Evolutionary conservation across 345 rosid species (phyloP).

Genomic region (Citrus australasica): DNA sequence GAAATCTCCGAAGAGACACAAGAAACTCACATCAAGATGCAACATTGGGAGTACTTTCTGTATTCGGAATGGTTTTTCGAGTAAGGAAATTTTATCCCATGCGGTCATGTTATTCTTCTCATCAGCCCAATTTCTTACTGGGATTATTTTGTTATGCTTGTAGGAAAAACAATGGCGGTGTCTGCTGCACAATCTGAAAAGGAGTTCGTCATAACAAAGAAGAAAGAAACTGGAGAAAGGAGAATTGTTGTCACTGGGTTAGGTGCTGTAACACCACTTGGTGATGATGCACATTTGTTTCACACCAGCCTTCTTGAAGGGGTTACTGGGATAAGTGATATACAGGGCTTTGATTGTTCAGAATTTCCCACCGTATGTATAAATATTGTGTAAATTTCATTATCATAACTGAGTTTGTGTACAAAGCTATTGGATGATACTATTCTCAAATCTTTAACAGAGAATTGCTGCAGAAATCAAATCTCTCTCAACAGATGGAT

Average conservation of each 20-base stretch:
- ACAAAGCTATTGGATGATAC: too few species aligned
- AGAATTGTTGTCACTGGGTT: constrained; percentile 57
- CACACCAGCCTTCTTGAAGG: constrained; percentile 53
- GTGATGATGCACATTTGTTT: constrained; percentile 42
- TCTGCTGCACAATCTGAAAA: constrained; percentile 37
- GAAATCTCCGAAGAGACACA: too few species aligned
- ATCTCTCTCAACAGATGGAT: constrained; percentile 47
- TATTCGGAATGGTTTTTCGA: too few species aligned
- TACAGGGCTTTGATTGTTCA: constrained; percentile 53
- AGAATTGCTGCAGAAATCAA: constrained; percentile 66
- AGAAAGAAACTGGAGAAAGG: constrained; percentile 15
- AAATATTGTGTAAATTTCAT: not conserved
- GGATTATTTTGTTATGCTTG: not conserved
- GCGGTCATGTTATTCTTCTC: too few species aligned
- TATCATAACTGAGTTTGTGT: not conserved
- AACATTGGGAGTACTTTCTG: too few species aligned
- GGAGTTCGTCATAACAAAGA: constrained; percentile 5
- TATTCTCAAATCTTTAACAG: constrained; percentile 5
- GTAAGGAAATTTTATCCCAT: too few species aligned
- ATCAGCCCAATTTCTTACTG: too few species aligned
- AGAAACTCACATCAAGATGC: too few species aligned
- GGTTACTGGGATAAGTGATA: constrained; percentile 47
- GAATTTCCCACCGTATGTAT: constrained; percentile 41
- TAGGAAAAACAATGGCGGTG: constrained; percentile 20
- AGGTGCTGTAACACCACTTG: constrained; percentile 56